Conservation (phyloP, 2,329 filamentous ascomycete species). For the Fusarium mangiferae region DNA sequence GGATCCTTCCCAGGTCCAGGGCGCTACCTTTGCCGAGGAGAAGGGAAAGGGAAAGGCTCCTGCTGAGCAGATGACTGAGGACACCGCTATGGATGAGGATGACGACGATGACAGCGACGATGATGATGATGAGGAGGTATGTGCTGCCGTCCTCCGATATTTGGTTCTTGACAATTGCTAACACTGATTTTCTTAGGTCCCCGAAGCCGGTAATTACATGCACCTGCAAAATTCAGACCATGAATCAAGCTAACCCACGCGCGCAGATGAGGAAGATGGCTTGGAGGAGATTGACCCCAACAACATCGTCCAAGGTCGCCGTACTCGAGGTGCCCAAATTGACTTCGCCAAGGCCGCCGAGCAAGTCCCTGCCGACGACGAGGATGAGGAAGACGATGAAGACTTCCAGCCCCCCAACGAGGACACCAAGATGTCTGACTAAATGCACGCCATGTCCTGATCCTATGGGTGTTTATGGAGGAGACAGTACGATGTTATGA, state of each 20-base stretch:
- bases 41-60: constrained; percentile 91
- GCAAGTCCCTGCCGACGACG: constrained; percentile 78
- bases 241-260: constrained; percentile 43
- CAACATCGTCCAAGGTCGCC: constrained; percentile 85
- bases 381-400: constrained; percentile 84
- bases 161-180: constrained; percentile 28
- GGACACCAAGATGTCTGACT: constrained; percentile 73
- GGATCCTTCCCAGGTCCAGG: constrained; percentile 53
- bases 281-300: constrained; percentile 90
- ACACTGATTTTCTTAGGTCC: constrained; percentile 40
- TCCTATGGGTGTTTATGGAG: constrained; percentile 4
- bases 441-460: constrained; percentile 17
- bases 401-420: constrained; percentile 70
- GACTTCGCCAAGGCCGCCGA: constrained; percentile 92
- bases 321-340: constrained; percentile 91
- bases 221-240: constrained; percentile 1
- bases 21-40: constrained; percentile 59
- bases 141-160: not conserved
- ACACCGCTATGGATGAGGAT: constrained; percentile 78
- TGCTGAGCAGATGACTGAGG: constrained; percentile 61
- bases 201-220: constrained; percentile 45
- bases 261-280: constrained; percentile 76
- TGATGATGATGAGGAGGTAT: constrained; percentile 51
- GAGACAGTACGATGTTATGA: constrained; percentile 38
- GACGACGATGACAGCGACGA: constrained; percentile 63